Percentiles rank a stretch among this genome's conserved stretches.
These are phyloP conservation scores for Dioscorea dumetorum DNA, from an alignment of 106 monocot species.

Conservation along the genomic window DNA sequence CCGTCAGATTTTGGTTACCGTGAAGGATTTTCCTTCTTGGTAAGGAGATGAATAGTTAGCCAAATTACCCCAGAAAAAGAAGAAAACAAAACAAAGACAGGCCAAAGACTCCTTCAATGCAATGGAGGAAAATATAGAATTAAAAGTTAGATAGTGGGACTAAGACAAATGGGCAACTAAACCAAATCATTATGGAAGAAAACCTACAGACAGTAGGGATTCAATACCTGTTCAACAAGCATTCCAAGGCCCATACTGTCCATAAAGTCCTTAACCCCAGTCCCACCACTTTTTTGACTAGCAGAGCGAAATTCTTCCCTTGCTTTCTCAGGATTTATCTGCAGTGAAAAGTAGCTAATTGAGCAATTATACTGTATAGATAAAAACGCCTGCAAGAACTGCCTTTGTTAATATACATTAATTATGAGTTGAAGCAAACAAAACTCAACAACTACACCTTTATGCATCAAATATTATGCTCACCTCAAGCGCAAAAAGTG, in stretches of 20 bases:
- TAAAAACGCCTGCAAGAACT: not conserved
- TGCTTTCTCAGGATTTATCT: slow-evolving; percentile 98
- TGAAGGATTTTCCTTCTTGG: too few relatives aligned
- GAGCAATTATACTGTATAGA: not conserved
- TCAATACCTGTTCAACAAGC: slow-evolving; percentile 81
- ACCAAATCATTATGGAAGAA: not conserved
- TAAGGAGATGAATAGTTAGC: too few relatives aligned
- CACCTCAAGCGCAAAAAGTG: slow-evolving; percentile 92
- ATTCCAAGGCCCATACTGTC: slow-evolving; percentile 98
- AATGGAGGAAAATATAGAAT: not conserved
- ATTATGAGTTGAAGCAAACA: not conserved
- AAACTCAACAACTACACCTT: not conserved
- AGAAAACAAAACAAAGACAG: not conserved
- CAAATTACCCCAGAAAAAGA: not conserved
- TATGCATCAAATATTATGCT: not conserved
- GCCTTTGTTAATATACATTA: too few relatives aligned
- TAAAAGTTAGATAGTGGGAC: not conserved
- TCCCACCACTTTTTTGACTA: slow-evolving; percentile 65
- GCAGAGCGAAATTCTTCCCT: slow-evolving; percentile 87
- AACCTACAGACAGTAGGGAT: not conserved
- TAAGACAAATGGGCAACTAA: not conserved
- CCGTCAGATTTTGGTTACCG: too few relatives aligned
- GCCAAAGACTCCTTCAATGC: too few relatives aligned
- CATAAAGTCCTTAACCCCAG: slow-evolving; percentile 96
- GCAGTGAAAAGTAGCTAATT: slow-evolving; percentile 4